Evolutionary conservation across 1,284 basidiomycete species (phyloP).

Genomic region (Tilletiopsis washingtonensis): DNA sequence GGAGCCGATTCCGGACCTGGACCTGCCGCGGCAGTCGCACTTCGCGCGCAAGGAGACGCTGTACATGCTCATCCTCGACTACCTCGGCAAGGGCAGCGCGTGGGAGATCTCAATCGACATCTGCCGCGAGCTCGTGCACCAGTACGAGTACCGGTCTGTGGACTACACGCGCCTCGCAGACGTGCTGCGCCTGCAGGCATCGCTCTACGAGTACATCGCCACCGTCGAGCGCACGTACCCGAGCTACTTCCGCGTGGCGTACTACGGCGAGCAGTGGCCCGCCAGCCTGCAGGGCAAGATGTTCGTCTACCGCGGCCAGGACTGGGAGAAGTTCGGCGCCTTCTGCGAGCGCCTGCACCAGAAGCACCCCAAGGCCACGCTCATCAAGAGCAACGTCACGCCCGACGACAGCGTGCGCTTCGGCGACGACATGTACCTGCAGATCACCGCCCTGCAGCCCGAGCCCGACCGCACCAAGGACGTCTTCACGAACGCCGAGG

Average conservation of each 20-base stretch:
- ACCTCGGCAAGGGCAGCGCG: constrained; percentile 72
- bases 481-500: constrained; percentile 77
- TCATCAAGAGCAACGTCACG: constrained; percentile 67
- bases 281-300: constrained; percentile 72
- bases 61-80: constrained; percentile 48
- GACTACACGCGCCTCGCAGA: constrained; percentile 52
- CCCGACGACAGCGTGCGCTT: constrained; percentile 56
- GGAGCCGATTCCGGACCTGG: constrained; percentile 56
- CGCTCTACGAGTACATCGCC: constrained; percentile 37
- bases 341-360: constrained; percentile 84
- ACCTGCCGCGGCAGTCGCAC: constrained; percentile 80
- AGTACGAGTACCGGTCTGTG: constrained; percentile 37
- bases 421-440: constrained; percentile 47
- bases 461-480: constrained; percentile 71
- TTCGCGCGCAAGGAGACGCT: constrained; percentile 78
- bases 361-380: constrained; percentile 79
- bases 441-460: constrained; percentile 74
- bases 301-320: constrained; percentile 77
- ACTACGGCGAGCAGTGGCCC: constrained; percentile 77
- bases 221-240: constrained; percentile 33
- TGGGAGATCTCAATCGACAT: constrained; percentile 91
- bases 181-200: constrained; percentile 38
- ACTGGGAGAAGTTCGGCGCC: constrained; percentile 72
- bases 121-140: constrained; percentile 62
- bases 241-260: constrained; percentile 79